Conservation (phyloP, 225 moss, liverwort and hornwort genomes). For the Marchantia paleacea region DNA sequence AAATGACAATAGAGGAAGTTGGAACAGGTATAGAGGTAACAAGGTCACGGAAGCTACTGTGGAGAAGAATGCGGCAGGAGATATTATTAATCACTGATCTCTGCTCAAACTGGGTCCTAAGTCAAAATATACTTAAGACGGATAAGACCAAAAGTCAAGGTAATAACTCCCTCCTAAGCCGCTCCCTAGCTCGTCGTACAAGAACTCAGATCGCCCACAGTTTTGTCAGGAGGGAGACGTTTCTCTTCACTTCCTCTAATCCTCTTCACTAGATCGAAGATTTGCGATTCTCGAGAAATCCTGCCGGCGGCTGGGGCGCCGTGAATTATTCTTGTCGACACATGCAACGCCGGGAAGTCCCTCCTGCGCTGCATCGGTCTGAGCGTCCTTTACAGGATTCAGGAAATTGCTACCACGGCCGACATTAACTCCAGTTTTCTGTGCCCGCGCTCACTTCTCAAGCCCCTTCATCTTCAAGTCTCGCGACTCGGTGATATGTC, state of each 20-base stretch:
- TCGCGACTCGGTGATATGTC: too few species aligned
- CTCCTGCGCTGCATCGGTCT: neutral
- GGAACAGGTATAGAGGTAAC: too few species aligned
- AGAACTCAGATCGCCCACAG: constrained; percentile 5
- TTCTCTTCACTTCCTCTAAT: neutral
- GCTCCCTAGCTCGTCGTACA: neutral
- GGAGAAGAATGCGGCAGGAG: neutral
- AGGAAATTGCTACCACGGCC: too few species aligned
- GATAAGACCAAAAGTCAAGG: constrained; percentile 1
- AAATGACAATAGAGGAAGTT: too few species aligned
- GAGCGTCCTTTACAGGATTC: neutral
- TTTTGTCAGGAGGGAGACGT: constrained; percentile 8
- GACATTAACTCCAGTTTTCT: too few species aligned
- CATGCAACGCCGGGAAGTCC: neutral
- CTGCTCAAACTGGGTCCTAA: neutral
- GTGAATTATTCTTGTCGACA: neutral
- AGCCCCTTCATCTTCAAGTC: neutral
- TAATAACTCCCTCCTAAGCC: neutral
- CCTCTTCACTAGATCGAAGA: neutral
- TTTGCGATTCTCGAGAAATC: neutral
- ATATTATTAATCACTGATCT: neutral
- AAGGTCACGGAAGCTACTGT: too few species aligned
- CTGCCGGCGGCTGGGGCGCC: constrained; percentile 6
- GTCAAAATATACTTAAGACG: neutral
- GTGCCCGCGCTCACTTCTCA: neutral